Evolutionary conservation across 306 rosid species (phyloP), one percentile per base, ranked within the genome.

Genomic region (Geum urbanum): DNA sequence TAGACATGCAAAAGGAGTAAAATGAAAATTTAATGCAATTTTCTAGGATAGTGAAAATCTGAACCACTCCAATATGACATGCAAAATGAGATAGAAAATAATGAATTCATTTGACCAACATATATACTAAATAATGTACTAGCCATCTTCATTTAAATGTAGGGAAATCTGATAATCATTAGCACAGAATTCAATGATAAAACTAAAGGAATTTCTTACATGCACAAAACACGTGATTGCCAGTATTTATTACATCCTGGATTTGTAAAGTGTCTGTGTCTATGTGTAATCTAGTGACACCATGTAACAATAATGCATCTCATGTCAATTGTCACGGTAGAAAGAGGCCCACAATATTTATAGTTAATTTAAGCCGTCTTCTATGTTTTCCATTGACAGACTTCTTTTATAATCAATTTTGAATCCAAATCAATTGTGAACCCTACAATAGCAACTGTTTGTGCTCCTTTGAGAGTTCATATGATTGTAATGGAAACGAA

Each of bases 341-440:
- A 15, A 45, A 59, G 43, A 32, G 20, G 20, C 15, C 20, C 11
- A 5, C 51, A 63, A n/a, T 16, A 9, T 41, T 9, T 63, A 37
- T 63, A 37, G 45, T 37, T 13, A 3, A 37, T 46, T 39, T 15
- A 37, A 35, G 12, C n/a, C 15, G 0, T 22, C 43, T 58, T 58
- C 18, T 58, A 7, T 15, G 19, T 20, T 43, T 63, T 64, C 54
- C 56, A 43, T 15, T 64, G 43, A 37, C 20, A 24, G 37, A 63
- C 37, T 54, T 16, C 39, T 61, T 53, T 75, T 50, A 37, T 51
- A 27, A 66, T 66, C 63, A 6, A 27, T 12, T 58, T 15, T 56
- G n/a, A 39, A 46, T 65, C 64, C 46, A 39, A 10, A 54, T 53
- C 19, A 63, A 40, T 59, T 63, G 57, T 70, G 4, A 32, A 43